Percentiles rank a stretch among this genome's conserved stretches.
phyloP scores from a whole-genome alignment of 768 basidiomycete genomes.

The Lactarius trivialis region DNA sequence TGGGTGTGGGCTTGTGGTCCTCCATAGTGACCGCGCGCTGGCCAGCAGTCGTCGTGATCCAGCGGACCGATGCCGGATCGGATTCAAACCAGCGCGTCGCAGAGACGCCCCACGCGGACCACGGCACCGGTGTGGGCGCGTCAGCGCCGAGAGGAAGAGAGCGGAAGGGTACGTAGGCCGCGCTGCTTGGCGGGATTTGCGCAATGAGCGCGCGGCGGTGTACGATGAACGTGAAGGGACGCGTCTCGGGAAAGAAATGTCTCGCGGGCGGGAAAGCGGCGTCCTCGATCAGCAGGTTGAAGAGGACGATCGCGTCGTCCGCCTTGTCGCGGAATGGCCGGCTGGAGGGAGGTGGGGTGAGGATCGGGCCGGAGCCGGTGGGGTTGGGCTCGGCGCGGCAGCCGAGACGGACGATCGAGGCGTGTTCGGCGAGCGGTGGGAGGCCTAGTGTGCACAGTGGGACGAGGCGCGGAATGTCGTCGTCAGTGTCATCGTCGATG shows the following conservation, averaged over 20 bases:
- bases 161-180: no score
- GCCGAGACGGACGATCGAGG: slow-evolving; percentile 23
- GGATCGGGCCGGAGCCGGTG: not conserved
- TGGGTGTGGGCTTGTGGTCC: slow-evolving; percentile 1
- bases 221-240: slow-evolving; percentile 25
- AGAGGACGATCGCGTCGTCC: slow-evolving; percentile 25
- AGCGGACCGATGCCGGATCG: slow-evolving; percentile 24
- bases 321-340: slow-evolving; percentile 26
- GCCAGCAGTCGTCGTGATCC: slow-evolving; percentile 31
- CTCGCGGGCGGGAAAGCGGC: not conserved
- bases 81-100: slow-evolving; percentile 26
- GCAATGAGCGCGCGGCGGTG: slow-evolving; percentile 25
- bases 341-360: not conserved
- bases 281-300: slow-evolving; percentile 23
- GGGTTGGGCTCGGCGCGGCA: slow-evolving; percentile 30
- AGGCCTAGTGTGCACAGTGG: slow-evolving; percentile 23
- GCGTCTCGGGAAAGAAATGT: slow-evolving; percentile 12
- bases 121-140: slow-evolving; percentile 7
- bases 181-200: not conserved
- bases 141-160: no score
- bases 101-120: slow-evolving; percentile 26
- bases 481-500: not conserved
- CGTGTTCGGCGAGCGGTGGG: slow-evolving; percentile 16
- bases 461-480: slow-evolving; percentile 6
- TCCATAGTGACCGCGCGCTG: slow-evolving; percentile 26